Base-by-base conservation (phyloP, 345 rosid species). In the Populus nigra region DNA sequence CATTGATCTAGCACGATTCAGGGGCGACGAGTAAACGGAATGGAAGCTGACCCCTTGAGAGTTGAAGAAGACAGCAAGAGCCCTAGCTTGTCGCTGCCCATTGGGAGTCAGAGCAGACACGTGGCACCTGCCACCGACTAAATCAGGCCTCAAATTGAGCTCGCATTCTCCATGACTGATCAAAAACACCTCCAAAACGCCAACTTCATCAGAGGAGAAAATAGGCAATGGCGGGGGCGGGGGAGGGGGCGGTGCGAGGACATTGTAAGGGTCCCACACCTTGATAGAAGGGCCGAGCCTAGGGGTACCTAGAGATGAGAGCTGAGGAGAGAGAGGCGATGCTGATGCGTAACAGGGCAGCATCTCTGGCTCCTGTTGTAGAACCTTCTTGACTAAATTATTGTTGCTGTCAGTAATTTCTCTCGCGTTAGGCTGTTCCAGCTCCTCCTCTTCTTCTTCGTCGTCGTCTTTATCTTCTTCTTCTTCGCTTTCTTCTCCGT, bases 211-310 rank as follows among this genome's bases (percentile, higher is more conserved):
- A 8, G 27, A 4, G 18, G 75, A 87, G 66, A 87, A 84, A 17
- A 41, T 41, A 12, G 45, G 45, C 45, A 41, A 10, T 41, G 89
- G 92, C 5, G 86, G 88, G 3, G 89, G 90, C 9, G 82, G 89
- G 15, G 84, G 92, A 1, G 93, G 92, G 18, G 92, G 91, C 1
- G 95, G 97, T 11, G 94, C 80, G 29, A 95, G 89, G 73, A 95
- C 99, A 73, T 95, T 93, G 84, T 93, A 95, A 13, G 99, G 98
- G 80, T 95, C 99, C 98, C 97, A 95, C 9, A 95, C 98, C 77
- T 91, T 93, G 83, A 93, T 94, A 0, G 97, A 90, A 0, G 98
- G 97, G 1, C 97, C 97, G 75, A 94, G 83, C 68, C 97, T 86
- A 7, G 97, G 97, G 43, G 98, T 94, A 11, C 97, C 98, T 57